Evolutionary conservation across 179 eudicot genomes (phyloP).

Genomic region (Beta lomatogona): DNA sequence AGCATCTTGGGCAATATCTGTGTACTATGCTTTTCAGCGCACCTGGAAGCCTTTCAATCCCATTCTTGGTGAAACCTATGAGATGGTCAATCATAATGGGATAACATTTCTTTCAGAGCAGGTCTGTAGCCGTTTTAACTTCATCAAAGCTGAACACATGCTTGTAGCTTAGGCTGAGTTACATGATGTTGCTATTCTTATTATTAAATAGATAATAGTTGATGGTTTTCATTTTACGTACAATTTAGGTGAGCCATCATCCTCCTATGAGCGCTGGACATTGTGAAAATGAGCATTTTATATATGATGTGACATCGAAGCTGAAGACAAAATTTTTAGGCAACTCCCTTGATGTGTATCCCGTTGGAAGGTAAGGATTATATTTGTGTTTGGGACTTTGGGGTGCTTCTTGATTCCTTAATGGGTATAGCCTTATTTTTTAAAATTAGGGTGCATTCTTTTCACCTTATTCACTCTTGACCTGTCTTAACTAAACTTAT

Average conservation of each 20-base stretch:
- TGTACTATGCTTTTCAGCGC: slow-evolving; percentile 82
- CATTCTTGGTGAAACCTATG: slow-evolving; percentile 98
- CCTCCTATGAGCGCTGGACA: slow-evolving; percentile 99
- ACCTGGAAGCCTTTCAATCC: slow-evolving; percentile 99
- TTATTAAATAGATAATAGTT: background rate
- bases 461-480: no score
- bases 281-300: slow-evolving; percentile 91
- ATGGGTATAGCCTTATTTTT: background rate
- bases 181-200: background rate
- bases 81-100: slow-evolving; percentile 89
- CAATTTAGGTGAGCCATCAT: slow-evolving; percentile 80
- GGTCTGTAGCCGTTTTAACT: slow-evolving; percentile 37
- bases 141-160: background rate
- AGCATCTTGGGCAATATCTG: slow-evolving; percentile 88
- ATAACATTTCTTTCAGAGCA: slow-evolving; percentile 86
- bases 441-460: no score
- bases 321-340: slow-evolving; percentile 91
- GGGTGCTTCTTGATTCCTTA: background rate
- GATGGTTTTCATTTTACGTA: slow-evolving; percentile 5
- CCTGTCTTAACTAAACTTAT: no score
- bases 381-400: background rate
- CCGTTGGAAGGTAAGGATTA: slow-evolving; percentile 83
- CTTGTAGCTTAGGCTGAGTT: background rate
- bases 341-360: slow-evolving; percentile 89
- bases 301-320: slow-evolving; percentile 90